Evolutionary conservation across 495 filamentous ascomycete species (phyloP).

Genomic region (Cairneyella variabilis): DNA sequence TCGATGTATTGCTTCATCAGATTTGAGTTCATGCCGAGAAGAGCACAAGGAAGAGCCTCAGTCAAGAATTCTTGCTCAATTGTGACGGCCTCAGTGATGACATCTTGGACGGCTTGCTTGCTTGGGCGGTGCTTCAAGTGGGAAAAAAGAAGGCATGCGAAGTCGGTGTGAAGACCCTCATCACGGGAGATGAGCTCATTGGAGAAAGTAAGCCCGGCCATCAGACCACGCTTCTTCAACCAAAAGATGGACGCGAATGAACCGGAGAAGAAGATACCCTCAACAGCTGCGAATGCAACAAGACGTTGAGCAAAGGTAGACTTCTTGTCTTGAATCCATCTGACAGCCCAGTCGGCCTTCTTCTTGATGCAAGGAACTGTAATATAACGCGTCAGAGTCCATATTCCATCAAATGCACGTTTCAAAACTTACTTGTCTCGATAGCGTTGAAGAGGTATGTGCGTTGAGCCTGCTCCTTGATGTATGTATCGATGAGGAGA

Average conservation of each 20-base stretch:
- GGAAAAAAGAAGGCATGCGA: constrained; percentile 93
- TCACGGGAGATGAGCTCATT: constrained; percentile 99
- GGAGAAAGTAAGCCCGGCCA: constrained; percentile 97
- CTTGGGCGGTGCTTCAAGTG: constrained; percentile 88
- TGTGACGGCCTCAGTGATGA: constrained; percentile 88
- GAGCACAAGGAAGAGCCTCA: constrained; percentile 83
- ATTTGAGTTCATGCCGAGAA: constrained; percentile 95
- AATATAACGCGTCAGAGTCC: constrained; percentile 21
- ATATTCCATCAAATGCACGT: not conserved
- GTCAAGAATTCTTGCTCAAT: constrained; percentile 99
- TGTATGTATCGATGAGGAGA: constrained; percentile 98
- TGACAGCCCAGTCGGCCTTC: constrained; percentile 97
- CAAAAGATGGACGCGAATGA: constrained; percentile 99
- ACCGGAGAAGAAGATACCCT: constrained; percentile 99
- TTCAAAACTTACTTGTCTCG: constrained; percentile 72
- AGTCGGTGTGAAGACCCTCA: constrained; percentile 99
- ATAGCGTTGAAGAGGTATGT: constrained; percentile 97
- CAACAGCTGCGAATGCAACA: constrained; percentile 94
- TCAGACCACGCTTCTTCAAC: constrained; percentile 99
- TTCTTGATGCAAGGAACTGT: constrained; percentile 93
- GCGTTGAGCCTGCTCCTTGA: constrained; percentile 96
- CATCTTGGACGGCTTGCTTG: constrained; percentile 73
- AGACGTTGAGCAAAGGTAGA: constrained; percentile 95
- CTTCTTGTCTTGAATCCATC: constrained; percentile 88
- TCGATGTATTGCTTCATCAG: constrained; percentile 99